Base-by-base conservation (phyloP, 352 stramenopile genomes). In the Pythium myriotylum region DNA sequence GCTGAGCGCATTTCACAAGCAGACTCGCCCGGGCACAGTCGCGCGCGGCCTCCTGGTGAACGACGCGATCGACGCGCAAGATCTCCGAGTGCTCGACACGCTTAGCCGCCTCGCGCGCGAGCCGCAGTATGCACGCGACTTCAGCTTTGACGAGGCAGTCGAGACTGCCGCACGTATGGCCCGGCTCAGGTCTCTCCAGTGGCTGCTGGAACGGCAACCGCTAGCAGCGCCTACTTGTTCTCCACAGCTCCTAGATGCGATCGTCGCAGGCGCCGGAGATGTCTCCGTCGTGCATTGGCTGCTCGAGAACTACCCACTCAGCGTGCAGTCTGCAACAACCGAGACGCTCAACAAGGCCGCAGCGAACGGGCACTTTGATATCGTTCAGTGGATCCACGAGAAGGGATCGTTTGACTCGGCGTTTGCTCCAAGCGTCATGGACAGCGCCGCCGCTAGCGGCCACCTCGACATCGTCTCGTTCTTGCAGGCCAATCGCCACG, bases 41-140 rank as follows among this genome's bases (percentile, higher is more conserved):
- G 17, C 47, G 27, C 24, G 24, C 13, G 37, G 45, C n/a, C 2
- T 23, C 42, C 29, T 56, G 4, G 43, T 54, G 41, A 8, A 39
- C n/a, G 13, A n/a, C 7, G 45, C 43, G 32, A 19, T 54, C 19
- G 33, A 16, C n/a, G 54, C 54, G 1, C 32, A 62, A 19, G 43
- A 62, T 26, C 43, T 62, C 6, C 8, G 16, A 1, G 54, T 62
- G 32, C 43, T 62, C 27, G 54, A 27, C 17, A 51, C 29, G 54
- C 41, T 61, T 6, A 20, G 20, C 7, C 41, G 54, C 4, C 54
- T 61, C 26, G 54, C 37, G 16, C 24, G 14, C 5, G 27, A 62
- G 32, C 54, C 54, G 16, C 54, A 49, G 13, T 54, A 54, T 23
- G 54, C 16, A 5, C 8, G 9, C 2, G 16, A 54, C 7, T 24